These are phyloP conservation scores for Sphaerulina musiva DNA, from an alignment of 2,329 filamentous ascomycete genomes.

Conservation along the genomic window DNA sequence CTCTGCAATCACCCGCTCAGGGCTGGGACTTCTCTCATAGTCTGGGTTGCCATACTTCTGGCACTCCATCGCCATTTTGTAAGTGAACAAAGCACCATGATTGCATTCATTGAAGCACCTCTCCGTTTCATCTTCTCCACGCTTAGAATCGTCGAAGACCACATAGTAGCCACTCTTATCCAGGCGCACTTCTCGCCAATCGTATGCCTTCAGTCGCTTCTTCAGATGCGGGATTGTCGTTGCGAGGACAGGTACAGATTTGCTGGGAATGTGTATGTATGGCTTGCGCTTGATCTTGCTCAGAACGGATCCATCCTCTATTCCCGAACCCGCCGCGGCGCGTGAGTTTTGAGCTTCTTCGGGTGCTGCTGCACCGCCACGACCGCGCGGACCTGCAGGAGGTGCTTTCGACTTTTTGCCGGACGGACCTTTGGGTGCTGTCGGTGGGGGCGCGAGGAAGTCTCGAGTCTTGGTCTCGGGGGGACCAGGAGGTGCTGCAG, in stretches of 20 bases:
- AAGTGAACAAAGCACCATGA: constrained; percentile 81
- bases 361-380: constrained; percentile 21
- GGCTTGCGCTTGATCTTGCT: constrained; percentile 68
- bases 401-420: constrained; percentile 40
- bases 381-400: constrained; percentile 33
- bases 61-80: constrained; percentile 85
- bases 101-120: constrained; percentile 74
- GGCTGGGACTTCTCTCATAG: constrained; percentile 51
- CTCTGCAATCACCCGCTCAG: constrained; percentile 43
- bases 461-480: constrained; percentile 34
- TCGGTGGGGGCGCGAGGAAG: constrained; percentile 61
- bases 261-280: constrained; percentile 83
- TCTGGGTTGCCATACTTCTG: constrained; percentile 61
- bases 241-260: constrained; percentile 77
- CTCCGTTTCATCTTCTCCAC: constrained; percentile 72
- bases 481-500: constrained; percentile 31
- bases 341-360: constrained; percentile 37
- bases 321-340: constrained; percentile 45
- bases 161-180: constrained; percentile 88
- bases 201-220: constrained; percentile 76
- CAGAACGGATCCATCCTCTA: constrained; percentile 62
- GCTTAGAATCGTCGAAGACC: constrained; percentile 72
- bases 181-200: constrained; percentile 72
- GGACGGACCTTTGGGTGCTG: constrained; percentile 79
- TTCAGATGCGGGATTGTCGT: constrained; percentile 85